Base-by-base conservation (phyloP, 2,329 filamentous ascomycete genomes). In the Colletotrichum trifolii region DNA sequence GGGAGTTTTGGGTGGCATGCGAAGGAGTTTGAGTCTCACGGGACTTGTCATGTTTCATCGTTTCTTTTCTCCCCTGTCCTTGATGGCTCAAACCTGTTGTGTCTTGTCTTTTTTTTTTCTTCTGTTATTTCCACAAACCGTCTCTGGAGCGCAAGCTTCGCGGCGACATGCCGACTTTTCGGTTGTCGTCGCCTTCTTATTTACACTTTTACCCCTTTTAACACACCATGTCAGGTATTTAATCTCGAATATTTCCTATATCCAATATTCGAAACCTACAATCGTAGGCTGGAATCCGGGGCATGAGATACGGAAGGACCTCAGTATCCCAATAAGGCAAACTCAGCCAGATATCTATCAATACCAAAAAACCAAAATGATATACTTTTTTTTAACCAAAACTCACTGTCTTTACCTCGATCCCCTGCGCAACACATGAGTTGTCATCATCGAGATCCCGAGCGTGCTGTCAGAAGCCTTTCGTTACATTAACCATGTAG, bases 201-300 rank as follows among this genome's bases (percentile, higher is more conserved):
- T 57, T 55, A 55, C 45, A 25, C 4, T 25, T 4, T 5, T 40
- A 57, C 54, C 15, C 54, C 47, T 45, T 17, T 40, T 8, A 17
- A 47, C 36, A 38, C 39, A 7, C 39, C 36, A 39, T 57, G 40
- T 39, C 35, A 48, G 54, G 54, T 40, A 64, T 56, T 60, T 64
- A 50, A 65, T 62, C 35, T 52, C 39, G 34, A 40, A 17, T 17
- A 17, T 61, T 62, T 56, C 52, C 25, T 60, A 49, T 48, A 58
- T 56, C 33, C 25, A 25, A 25, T 42, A 50, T 46, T 25, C 34
- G 39, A 38, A 55, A 65, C 33, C 58, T 58, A 52, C 55, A 56
- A 65, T 62, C 50, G 56, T 45, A 65, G 62, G 62, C 57, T 65
- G 62, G 46, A 65, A 56, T 58, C 40, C 39, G 39, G 46, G 50